Percentiles rank a stretch among this genome's conserved stretches.
These are phyloP conservation scores for Diaporthe sp. DNA, from an alignment of 2,329 filamentous ascomycete genomes.

Conservation along the genomic window DNA sequence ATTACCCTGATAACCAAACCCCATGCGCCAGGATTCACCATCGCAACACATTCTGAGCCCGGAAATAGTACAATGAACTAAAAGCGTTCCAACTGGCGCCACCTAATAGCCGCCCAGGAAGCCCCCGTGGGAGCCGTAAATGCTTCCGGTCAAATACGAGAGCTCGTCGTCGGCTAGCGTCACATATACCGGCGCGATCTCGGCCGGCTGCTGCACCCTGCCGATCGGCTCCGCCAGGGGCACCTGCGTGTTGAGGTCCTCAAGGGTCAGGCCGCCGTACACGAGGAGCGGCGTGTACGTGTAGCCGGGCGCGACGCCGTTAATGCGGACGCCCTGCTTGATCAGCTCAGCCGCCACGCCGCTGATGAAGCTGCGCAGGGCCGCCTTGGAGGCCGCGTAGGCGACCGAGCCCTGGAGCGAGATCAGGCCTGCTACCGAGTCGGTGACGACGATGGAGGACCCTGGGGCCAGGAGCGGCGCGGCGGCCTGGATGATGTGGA, in stretches of 20 bases:
- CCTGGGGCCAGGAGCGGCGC: background rate
- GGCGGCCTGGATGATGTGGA: conserved; percentile 8
- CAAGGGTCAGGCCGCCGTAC: background rate
- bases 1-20: background rate
- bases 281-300: background rate
- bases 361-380: background rate
- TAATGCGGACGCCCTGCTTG: background rate
- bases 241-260: background rate
- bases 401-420: background rate
- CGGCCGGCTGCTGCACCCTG: conserved; percentile 12
- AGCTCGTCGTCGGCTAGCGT: conserved; percentile 2
- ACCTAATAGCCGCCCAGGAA: background rate
- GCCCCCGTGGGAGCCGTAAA: background rate
- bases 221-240: background rate
- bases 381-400: conserved; percentile 1
- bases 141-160: background rate
- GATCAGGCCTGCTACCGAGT: background rate
- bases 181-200: conserved; percentile 1
- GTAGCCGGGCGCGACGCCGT: conserved; percentile 11
- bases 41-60: too few relatives aligned
- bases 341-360: background rate
- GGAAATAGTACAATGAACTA: background rate
- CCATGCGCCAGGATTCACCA: too few relatives aligned
- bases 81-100: too few relatives aligned
- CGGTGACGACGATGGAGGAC: conserved; percentile 11